These are phyloP conservation scores for Suhomyces wounanorum DNA, from an alignment of 1,139 yeast genomes.

Conservation along the genomic window DNA sequence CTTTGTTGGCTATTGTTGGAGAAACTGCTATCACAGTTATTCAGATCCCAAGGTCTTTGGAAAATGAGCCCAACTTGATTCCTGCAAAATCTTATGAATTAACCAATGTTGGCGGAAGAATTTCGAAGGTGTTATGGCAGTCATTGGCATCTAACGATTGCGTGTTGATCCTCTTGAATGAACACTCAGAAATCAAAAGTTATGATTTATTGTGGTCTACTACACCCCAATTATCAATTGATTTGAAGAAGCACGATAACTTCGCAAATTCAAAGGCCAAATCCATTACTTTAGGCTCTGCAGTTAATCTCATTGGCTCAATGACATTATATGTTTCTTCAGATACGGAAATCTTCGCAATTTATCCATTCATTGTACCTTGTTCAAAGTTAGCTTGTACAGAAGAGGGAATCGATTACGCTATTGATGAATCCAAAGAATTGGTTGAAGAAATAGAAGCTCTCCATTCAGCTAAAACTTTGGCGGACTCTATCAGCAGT, in stretches of 20 bases:
- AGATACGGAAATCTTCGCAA: slow-evolving; percentile 28
- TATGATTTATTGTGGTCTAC: slow-evolving; percentile 34
- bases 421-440: slow-evolving; percentile 28
- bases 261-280: slow-evolving; percentile 23
- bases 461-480: slow-evolving; percentile 16
- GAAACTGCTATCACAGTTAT: slow-evolving; percentile 27
- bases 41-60: slow-evolving; percentile 23
- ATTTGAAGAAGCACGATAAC: slow-evolving; percentile 18
- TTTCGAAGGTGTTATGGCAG: slow-evolving; percentile 39
- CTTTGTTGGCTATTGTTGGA: slow-evolving; percentile 38
- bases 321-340: slow-evolving; percentile 39
- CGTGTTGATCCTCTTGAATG: slow-evolving; percentile 36
- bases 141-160: slow-evolving; percentile 28
- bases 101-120: slow-evolving; percentile 18
- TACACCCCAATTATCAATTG: slow-evolving; percentile 28
- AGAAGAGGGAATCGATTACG: slow-evolving; percentile 23
- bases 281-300: slow-evolving; percentile 42
- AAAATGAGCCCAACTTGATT: slow-evolving; percentile 4
- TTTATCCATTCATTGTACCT: slow-evolving; percentile 35
- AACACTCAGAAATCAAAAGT: slow-evolving; percentile 23
- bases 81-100: slow-evolving; percentile 22
- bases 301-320: slow-evolving; percentile 30
- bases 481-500: slow-evolving; percentile 17
- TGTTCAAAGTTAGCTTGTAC: slow-evolving; percentile 27
- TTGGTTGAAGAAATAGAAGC: slow-evolving; percentile 22